Base-by-base conservation (phyloP, 1,139 yeast genomes). In the Suhomyces terraborum region DNA sequence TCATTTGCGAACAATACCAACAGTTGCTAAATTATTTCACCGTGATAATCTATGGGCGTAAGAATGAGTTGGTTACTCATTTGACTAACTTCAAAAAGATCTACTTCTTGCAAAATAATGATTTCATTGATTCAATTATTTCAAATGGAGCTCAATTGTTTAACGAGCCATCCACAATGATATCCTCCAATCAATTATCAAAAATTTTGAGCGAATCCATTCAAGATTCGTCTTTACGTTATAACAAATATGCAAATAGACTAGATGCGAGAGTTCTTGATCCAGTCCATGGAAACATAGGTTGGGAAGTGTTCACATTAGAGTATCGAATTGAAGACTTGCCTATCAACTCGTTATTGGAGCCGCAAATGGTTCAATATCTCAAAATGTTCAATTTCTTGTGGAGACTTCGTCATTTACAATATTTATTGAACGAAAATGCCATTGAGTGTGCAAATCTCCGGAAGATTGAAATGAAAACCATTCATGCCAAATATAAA, bases 291-390 rank as follows among this genome's bases (percentile, higher is more conserved):
- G 94, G 94, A 0, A 80, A 74, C 19, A 76, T 68, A 37, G 91
- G 89, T 0, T 93, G 98, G 98, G 96, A 91, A 56, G 89, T 87
- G 4, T 91, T 93, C 60, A 88, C 97, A 0, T 67, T 93, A 35
- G 97, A 89, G 56, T 93, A 87, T 58, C 73, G 82, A 38, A 68
- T 88, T 4, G 62, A 62, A 12, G 84, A 78, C 36, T 62, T 77
- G 56, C 91, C 79, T 14, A 71, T 84, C 16, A 66, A 70, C 21
- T 43, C 55, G 1, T 38, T 58, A 8, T 39, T 58, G 23, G 67
- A 70, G 20, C 55, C 62, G 10, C 57, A 59, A 13, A 64, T 64
- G 35, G 59, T 79, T 4, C 88, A 84, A 49, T 93, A 93, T 57
- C 69, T 88, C 41, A 78, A 87, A 52, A 78, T 91, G 52, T 93